Evolutionary conservation across 2,329 filamentous ascomycete species (phyloP), one percentile per base, ranked within the genome.

Genomic region (Rhynchosporium secalis): DNA sequence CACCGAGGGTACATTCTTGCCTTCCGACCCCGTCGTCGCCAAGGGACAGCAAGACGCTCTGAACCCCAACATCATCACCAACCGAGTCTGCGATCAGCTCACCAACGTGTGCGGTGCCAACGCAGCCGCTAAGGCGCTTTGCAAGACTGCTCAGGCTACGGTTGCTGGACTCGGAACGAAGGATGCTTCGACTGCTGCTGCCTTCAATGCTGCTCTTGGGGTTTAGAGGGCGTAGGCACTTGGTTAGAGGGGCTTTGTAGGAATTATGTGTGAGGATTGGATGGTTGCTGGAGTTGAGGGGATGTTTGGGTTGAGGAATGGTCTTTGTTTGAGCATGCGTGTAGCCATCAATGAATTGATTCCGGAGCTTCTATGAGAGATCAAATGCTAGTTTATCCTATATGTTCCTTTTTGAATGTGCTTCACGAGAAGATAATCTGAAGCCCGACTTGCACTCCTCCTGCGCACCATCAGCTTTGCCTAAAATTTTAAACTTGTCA

Each of bases 1-100:
- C 20, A 78, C 77, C 61, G 86, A 88, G 74, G 85, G 82, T 75
- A 88, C 87, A 56, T 90, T 90, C 82, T 84, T 87, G 74, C 82
- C 88, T 55, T 81, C 81, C 54, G 87, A 90, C 72, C 77, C 83
- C 9, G 75, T 83, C n/a, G 81, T 88, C 62, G 80, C 80, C 65
- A 77, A 84, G 71, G 83, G 83, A 58, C 86, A 90, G 75, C 76
- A 85, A 70, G 87, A 89, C 72, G 86, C 86, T 9, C 78, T 89
- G 52, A 89, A 90, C 82, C 86, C 86, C 62, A 83, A 84, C 78
- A 90, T 90, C 79, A 90, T 90, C 78, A 88, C 86, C 73, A 89
- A 88, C 80, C 83, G 86, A 65, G 85, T 90, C 73, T 86, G 84
- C 75, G 86, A 90, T 75, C 85, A 89, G 77, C 80, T 90, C 62